Evolutionary conservation across 495 filamentous ascomycete species (phyloP), one percentile per base, ranked within the genome.

Genomic region (Xylaria acuta): DNA sequence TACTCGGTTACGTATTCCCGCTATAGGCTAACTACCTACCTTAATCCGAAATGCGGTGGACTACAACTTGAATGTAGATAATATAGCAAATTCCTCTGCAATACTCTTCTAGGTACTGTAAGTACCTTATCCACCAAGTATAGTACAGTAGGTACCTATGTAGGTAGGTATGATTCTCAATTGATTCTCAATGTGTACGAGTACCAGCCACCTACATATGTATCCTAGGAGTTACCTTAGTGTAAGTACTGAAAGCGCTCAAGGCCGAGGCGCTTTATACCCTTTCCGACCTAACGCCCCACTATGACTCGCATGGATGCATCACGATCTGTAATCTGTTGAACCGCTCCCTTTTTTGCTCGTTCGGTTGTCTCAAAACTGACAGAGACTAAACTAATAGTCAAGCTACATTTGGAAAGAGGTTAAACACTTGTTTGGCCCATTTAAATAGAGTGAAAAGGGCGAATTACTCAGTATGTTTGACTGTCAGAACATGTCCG

Each of bases 291-390:
- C n/a, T n/a, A 45, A 2, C 14, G 67, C 14, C 45, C 68, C 68
- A 64, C 68, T 64, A 64, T 70, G 68, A 70, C 68, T 54, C n/a
- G 68, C 68, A 70, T 70, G 34, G 58, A 60, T 38, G 32, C 58
- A 60, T 60, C 53, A 56, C 53, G 53, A 56, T 56, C 53, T 56
- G 53, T 56, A 56, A 56, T 56, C 5, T 56, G n/a, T 18, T 45
- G 27, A 56, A 9, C 53, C 25, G 53, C 25, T 56, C 22, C 53
- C 1, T 32, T 60, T 58, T 22, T 12, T 38, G 20, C 8, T 18
- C 0, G 25, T 36, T 38, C 14, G 12, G 54, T n/a, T 36, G 11
- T 59, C 54, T n/a, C n/a, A n/a, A n/a, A n/a, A n/a, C n/a, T n/a
- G 30, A 59, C 11, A 30, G 25, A 54, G 27, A 12, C n/a, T 3